Evolutionary conservation across 495 filamentous ascomycete genomes (phyloP), one percentile per base, ranked within the genome.

Genomic region (Poronia punctata): DNA sequence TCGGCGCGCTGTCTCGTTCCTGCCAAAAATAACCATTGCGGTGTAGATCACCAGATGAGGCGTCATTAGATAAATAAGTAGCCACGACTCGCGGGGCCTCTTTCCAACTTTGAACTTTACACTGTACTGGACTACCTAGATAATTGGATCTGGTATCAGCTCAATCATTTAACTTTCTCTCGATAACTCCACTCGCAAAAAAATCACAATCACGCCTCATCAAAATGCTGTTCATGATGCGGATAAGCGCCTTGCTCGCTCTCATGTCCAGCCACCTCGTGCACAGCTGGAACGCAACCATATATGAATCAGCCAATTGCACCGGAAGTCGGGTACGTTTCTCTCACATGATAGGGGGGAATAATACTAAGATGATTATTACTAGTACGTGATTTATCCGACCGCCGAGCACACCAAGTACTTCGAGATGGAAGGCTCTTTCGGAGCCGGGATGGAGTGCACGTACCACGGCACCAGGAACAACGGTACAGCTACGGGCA

Each of bases 371-470:
- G 24, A 9, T 26, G 11, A 18, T 7, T 25, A n/a, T 10, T 18
- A 35, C 23, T 18, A 46, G 43, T 46, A 46, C 24, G 5, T 35
- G 2, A 39, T 46, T 3, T 40, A 40, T 19, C 43, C 43, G 5
- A 35, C 29, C 17, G 9, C 14, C 17, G 7, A 21, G 9, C 27
- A 40, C 29, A 52, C 44, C 6, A 42, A 48, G 15, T 52, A 48
- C 45, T 38, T 48, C 20, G 49, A 46, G 9, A 39, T 52, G 45
- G 26, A 48, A 11, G 45, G 49, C 24, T 48, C 49, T 2, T 32
- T 12, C 19, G 49, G 49, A 8, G 45, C 31, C 15, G 49, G 40
- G 7, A 48, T 52, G 35, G 26, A 32, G 23, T 46, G 43, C 30
- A 40, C 36, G 3, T 46, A 31, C 12, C 23, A 46, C 9, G 31